Evolutionary conservation across 306 rosid species (phyloP).

Genomic region (Lathyrus aphaca): DNA sequence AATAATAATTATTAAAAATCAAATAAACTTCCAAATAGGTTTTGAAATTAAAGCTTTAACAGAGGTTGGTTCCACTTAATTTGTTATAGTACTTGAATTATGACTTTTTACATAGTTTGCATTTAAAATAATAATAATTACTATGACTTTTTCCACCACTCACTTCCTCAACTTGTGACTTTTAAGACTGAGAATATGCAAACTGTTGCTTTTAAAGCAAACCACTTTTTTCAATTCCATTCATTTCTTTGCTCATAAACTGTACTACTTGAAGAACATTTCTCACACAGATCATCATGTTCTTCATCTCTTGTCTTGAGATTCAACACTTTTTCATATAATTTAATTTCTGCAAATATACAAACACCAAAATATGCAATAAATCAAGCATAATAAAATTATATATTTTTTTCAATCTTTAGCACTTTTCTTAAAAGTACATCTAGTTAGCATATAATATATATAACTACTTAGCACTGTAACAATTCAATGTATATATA

Average conservation of each 20-base stretch:
- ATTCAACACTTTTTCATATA: too few species aligned
- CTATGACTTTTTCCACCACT: conserved; percentile 27
- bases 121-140: neutral
- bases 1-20: conserved; percentile 44
- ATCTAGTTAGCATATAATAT: neutral
- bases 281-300: too few species aligned
- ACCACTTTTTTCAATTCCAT: neutral
- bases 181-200: conserved; percentile 38
- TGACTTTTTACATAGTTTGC: neutral
- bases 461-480: neutral
- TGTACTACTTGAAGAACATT: neutral
- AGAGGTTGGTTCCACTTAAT: conserved; percentile 43
- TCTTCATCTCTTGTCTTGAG: too few species aligned
- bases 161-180: conserved; percentile 25
- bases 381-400: neutral
- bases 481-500: neutral
- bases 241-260: neutral
- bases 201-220: conserved; percentile 21
- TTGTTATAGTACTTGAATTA: conserved; percentile 1
- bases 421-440: neutral
- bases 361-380: too few species aligned
- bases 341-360: too few species aligned
- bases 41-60: conserved; percentile 23
- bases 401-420: neutral
- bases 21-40: conserved; percentile 45